phyloP scores from a whole-genome alignment of 2,329 filamentous ascomycete genomes.

The Cladosporium oxysporum region DNA sequence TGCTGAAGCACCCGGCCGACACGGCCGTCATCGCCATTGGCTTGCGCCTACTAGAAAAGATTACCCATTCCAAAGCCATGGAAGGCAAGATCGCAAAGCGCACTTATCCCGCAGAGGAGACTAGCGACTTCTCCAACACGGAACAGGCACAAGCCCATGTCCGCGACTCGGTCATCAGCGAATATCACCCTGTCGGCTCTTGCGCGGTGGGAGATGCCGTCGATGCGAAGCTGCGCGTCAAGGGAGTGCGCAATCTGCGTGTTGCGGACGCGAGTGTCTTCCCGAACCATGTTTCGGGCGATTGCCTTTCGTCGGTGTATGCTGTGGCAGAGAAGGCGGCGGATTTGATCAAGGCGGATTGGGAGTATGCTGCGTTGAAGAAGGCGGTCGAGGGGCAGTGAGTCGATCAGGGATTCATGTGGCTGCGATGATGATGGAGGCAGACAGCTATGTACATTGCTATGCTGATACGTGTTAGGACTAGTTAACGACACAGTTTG shows the following conservation, averaged over 20 bases:
- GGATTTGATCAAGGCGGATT: slow-evolving; percentile 53
- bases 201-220: slow-evolving; percentile 52
- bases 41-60: slow-evolving; percentile 43
- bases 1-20: slow-evolving; percentile 39
- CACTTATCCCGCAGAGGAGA: slow-evolving; percentile 33
- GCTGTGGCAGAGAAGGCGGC: slow-evolving; percentile 64
- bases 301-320: slow-evolving; percentile 54
- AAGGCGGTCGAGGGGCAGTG: background rate
- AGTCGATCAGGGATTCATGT: background rate
- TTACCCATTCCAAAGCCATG: slow-evolving; percentile 47
- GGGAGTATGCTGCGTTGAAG: slow-evolving; percentile 20
- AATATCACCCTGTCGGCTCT: slow-evolving; percentile 43
- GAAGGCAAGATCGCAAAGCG: slow-evolving; percentile 42
- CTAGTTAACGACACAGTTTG: too few species aligned
- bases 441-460: too few species aligned
- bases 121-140: slow-evolving; percentile 29
- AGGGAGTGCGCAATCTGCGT: slow-evolving; percentile 56
- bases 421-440: too few species aligned
- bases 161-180: slow-evolving; percentile 30
- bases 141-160: slow-evolving; percentile 32
- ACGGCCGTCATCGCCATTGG: slow-evolving; percentile 37
- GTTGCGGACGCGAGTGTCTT: slow-evolving; percentile 65
- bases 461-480: too few species aligned
- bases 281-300: slow-evolving; percentile 57
- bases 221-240: slow-evolving; percentile 58